Conservation (phyloP, 345 rosid genomes). For the sweet orange (Citrus sinensis) region DNA sequence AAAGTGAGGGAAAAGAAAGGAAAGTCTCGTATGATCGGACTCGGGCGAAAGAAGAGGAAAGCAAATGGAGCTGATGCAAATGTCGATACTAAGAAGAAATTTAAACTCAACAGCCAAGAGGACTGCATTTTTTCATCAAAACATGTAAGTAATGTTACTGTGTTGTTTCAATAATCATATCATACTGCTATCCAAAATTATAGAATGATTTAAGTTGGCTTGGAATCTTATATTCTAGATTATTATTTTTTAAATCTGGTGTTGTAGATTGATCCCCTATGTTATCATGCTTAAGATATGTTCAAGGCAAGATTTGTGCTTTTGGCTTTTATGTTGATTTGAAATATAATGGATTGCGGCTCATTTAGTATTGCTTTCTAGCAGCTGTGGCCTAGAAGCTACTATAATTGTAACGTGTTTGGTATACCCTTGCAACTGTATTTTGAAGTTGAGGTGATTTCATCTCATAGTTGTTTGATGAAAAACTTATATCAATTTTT, state of each 20-base stretch:
- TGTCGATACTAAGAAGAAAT: conserved; percentile 41
- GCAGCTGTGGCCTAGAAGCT: no score
- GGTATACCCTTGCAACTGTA: no score
- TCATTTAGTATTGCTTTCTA: no score
- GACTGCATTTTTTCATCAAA: conserved; percentile 11
- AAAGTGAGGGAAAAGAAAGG: conserved; percentile 84
- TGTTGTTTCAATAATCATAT: background rate
- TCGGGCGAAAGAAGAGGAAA: conserved; percentile 64
- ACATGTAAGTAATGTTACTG: conserved; percentile 25
- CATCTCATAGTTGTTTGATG: no score
- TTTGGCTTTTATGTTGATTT: background rate
- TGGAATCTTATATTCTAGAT: background rate
- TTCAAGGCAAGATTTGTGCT: background rate
- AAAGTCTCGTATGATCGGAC: conserved; percentile 39
- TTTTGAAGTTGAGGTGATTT: no score
- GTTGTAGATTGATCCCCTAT: background rate
- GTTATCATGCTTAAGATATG: background rate
- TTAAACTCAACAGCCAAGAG: conserved; percentile 29
- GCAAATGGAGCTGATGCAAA: conserved; percentile 31
- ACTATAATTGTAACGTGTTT: no score
- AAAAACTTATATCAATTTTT: no score
- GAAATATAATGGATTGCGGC: background rate
- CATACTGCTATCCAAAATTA: background rate
- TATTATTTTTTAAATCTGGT: background rate
- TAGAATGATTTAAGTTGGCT: background rate